These are phyloP conservation scores for Sphagnurus paluster DNA, from an alignment of 1,284 basidiomycete species.

Conservation along the genomic window DNA sequence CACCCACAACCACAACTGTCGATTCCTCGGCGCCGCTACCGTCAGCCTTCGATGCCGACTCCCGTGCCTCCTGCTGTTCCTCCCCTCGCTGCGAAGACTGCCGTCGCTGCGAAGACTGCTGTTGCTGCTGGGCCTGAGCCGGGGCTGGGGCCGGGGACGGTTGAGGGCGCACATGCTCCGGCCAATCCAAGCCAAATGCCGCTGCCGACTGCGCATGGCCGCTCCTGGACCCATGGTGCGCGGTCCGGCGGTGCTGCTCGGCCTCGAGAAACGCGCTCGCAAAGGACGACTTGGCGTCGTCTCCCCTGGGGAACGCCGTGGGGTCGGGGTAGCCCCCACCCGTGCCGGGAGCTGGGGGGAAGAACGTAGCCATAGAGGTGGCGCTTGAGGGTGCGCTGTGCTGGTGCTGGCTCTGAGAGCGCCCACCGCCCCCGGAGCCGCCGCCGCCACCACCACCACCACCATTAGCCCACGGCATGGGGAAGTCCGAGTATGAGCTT, in stretches of 20 bases:
- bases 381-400: too few relatives aligned
- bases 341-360: too few relatives aligned
- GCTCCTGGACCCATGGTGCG: background rate
- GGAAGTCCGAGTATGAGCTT: background rate
- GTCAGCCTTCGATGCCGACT: background rate
- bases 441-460: too few relatives aligned
- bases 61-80: background rate
- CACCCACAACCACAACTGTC: background rate
- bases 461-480: too few relatives aligned
- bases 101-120: background rate
- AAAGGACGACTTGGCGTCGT: conserved; percentile 1
- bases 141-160: background rate
- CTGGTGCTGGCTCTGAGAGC: background rate
- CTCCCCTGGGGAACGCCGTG: background rate
- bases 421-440: too few relatives aligned
- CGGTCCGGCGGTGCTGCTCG: conserved; percentile 13
- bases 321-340: background rate
- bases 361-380: too few relatives aligned
- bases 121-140: background rate
- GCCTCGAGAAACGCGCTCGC: conserved; percentile 17
- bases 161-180: conserved; percentile 4
- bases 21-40: background rate
- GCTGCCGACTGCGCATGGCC: conserved; percentile 10
- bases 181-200: conserved; percentile 19
- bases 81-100: background rate